A percentile compares a stretch with the other conserved stretches of the same genome.
phyloP scores from a whole-genome alignment of 2,329 filamentous ascomycete genomes.

The Colletotrichum tabaci region DNA sequence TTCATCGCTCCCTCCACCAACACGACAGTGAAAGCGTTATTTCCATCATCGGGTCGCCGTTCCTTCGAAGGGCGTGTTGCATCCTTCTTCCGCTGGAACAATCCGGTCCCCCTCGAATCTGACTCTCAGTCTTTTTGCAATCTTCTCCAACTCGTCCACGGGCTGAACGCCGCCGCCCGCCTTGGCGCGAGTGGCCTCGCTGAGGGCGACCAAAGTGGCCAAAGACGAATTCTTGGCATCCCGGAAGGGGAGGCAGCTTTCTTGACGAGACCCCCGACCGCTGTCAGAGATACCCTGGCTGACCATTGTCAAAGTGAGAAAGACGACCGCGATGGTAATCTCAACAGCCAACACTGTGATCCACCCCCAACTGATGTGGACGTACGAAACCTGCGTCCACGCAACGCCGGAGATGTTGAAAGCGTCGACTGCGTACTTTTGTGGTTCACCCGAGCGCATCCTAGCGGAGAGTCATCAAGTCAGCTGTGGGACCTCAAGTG shows the following conservation, averaged over 20 bases:
- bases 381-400: slow-evolving; percentile 18
- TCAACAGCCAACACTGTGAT: slow-evolving; percentile 7
- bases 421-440: neutral
- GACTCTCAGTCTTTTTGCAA: neutral
- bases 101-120: neutral
- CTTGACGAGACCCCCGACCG: no score
- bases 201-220: slow-evolving; percentile 6
- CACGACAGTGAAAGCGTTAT: no score
- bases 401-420: slow-evolving; percentile 17
- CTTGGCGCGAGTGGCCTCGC: neutral
- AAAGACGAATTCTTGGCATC: slow-evolving; percentile 15
- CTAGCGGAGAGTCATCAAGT: neutral
- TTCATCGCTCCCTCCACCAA: no score
- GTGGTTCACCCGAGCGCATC: neutral
- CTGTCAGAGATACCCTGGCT: neutral
- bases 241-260: neutral
- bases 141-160: neutral
- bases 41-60: no score
- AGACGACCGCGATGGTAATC: neutral
- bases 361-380: slow-evolving; percentile 22
- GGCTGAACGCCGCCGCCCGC: slow-evolving; percentile 16
- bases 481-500: no score
- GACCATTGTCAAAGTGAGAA: neutral
- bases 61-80: no score
- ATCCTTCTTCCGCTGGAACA: neutral